phyloP scores from a whole-genome alignment of 2,329 filamentous ascomycete species.

The Aspergillus brasiliensis region DNA sequence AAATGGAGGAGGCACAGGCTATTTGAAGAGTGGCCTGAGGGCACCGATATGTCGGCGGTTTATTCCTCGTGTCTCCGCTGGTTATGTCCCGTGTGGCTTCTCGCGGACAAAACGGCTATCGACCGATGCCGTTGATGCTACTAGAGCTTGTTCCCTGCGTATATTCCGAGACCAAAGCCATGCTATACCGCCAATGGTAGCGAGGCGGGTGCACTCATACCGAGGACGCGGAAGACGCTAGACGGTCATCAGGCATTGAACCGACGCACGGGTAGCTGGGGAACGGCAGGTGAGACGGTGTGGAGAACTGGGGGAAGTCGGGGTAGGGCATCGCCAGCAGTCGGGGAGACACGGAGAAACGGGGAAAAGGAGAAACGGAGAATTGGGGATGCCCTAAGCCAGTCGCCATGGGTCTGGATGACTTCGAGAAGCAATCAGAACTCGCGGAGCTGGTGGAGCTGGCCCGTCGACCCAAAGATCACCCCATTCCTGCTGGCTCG shows the following conservation, averaged over 20 bases:
- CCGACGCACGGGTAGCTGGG: background rate
- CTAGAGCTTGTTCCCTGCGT: background rate
- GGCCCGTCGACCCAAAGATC: background rate
- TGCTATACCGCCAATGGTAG: background rate
- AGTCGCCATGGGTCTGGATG: background rate
- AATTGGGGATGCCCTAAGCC: background rate
- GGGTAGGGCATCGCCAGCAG: background rate
- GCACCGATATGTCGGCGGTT: background rate
- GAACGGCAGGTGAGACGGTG: background rate
- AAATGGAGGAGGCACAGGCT: background rate
- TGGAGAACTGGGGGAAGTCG: constrained; percentile 7
- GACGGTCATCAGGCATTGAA: background rate
- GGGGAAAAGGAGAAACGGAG: constrained; percentile 13
- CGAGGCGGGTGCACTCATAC: background rate
- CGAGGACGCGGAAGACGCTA: background rate
- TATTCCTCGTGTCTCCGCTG: background rate
- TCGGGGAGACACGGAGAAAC: constrained; percentile 7
- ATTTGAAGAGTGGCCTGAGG: background rate
- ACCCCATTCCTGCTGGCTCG: no score
- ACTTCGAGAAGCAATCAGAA: background rate
- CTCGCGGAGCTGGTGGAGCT: background rate
- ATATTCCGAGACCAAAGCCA: background rate
- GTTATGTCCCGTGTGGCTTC: background rate
- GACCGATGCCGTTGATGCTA: background rate
- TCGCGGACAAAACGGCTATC: background rate